A percentile compares a stretch with the other conserved stretches of the same genome.
These are phyloP conservation scores for Backusella tuberculispora DNA, from an alignment of 192 early-diverging fungal species.

Conservation along the genomic window DNA sequence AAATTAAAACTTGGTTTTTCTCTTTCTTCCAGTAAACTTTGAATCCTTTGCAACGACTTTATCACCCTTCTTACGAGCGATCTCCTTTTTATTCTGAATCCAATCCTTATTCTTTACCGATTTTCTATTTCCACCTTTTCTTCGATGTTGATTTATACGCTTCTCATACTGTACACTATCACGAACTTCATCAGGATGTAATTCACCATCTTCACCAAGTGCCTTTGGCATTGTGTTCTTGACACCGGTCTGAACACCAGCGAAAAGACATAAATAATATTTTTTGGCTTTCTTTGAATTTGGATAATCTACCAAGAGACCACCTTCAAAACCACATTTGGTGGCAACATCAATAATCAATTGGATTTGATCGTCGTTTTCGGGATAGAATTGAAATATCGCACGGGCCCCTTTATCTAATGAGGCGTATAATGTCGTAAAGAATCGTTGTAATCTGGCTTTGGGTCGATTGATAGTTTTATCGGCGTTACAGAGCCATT, in stretches of 20 bases:
- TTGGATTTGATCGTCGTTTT: slow-evolving; percentile 93
- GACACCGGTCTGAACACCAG: slow-evolving; percentile 71
- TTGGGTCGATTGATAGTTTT: slow-evolving; percentile 85
- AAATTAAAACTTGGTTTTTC: slow-evolving; percentile 83
- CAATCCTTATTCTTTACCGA: slow-evolving; percentile 86
- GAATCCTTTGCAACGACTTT: slow-evolving; percentile 81
- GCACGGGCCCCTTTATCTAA: slow-evolving; percentile 88
- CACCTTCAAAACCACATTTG: slow-evolving; percentile 94
- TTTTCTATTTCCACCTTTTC: slow-evolving; percentile 51
- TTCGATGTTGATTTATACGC: slow-evolving; percentile 44
- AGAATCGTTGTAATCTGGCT: slow-evolving; percentile 85
- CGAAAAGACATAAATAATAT: slow-evolving; percentile 95
- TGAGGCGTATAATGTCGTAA: slow-evolving; percentile 90
- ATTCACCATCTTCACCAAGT: slow-evolving; percentile 61
- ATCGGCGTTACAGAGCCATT: slow-evolving; percentile 99
- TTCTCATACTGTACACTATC: slow-evolving; percentile 48
- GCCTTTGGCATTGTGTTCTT: slow-evolving; percentile 66
- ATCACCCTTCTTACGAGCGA: slow-evolving; percentile 78
- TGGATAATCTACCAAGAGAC: slow-evolving; percentile 94
- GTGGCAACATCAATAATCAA: slow-evolving; percentile 88
- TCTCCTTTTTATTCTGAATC: slow-evolving; percentile 91
- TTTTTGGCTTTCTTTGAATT: slow-evolving; percentile 97
- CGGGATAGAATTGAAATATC: slow-evolving; percentile 98
- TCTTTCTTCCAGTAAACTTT: slow-evolving; percentile 93
- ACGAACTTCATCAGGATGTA: slow-evolving; percentile 42